Evolutionary conservation across 2,329 filamentous ascomycete species (phyloP), one percentile per base, ranked within the genome.

Genomic region (Celoporthe dispersa): DNA sequence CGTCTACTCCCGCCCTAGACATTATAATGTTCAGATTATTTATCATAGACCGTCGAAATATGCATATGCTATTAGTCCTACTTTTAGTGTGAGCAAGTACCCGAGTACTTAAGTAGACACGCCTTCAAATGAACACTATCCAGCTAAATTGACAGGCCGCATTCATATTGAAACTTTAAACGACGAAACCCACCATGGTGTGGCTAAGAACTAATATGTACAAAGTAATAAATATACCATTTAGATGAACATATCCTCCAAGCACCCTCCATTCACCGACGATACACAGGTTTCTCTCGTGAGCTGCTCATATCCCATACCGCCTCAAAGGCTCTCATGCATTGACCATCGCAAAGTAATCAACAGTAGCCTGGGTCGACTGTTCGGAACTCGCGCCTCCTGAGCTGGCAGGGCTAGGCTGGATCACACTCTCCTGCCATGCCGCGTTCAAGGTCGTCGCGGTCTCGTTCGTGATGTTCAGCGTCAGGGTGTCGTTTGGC

Each of bases 341-440:
- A 65, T 77, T 76, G 1, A 78, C 70, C 76, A 78, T 75, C 1
- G 69, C 73, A 64, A 73, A 67, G 41, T 78, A 78, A 59, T 78
- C 72, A 2, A 78, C 74, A 37, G 65, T 73, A 8, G 73, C 72
- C 55, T 9, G 63, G 31, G 8, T 11, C 8, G 16, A 28, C 22
- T 66, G 28, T 7, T 64, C 28, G 3, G 64, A 35, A 12, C 9
- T n/a, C 41, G 31, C 9, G 25, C 14, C 22, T 4, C 14, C 22
- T 4, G 35, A 37, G 28, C 12, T 55, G 39, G 9, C 59, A 37
- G 16, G n/a, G 12, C 3, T 53, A 16, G 22, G 25, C 35, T 16
- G 25, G 16, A 57, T 37, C 1, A 73, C 67, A 59, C 77, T 78
- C 11, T 63, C 51, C 35, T 68, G 66, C 75, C 75, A 79, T 5